A percentile compares a stretch with the other conserved stretches of the same genome.
Evolutionary conservation across 371 early-diverging fungal species (phyloP).

Genomic region (Nematocida minor): DNA sequence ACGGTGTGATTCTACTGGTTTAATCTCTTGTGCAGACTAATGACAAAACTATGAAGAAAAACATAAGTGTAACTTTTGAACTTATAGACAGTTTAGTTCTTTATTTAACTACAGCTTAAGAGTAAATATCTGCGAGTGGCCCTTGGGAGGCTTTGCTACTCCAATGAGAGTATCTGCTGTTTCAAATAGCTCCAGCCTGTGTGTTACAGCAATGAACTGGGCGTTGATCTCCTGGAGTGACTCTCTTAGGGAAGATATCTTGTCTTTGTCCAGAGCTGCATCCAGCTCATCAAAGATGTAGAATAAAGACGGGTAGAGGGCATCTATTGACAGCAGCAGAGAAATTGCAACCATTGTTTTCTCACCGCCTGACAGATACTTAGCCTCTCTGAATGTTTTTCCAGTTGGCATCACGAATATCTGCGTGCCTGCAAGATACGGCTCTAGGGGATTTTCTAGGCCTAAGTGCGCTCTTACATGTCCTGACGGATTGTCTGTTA

Average conservation of each 20-base stretch:
- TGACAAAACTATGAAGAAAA: too few relatives aligned
- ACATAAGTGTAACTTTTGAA: too few relatives aligned
- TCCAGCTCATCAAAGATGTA: conserved; percentile 99
- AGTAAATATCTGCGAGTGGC: conserved; percentile 38
- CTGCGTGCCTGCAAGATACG: conserved; percentile 81
- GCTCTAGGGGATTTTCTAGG: conserved; percentile 83
- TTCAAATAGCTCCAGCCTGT: conserved; percentile 85
- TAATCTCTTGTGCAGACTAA: too few relatives aligned
- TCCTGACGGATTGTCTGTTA: conserved; percentile 74
- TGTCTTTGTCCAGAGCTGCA: conserved; percentile 91
- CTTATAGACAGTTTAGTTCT: too few relatives aligned
- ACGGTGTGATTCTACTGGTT: too few relatives aligned
- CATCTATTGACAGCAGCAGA: conserved; percentile 88
- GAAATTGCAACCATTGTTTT: conserved; percentile 91
- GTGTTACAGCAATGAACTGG: conserved; percentile 95
- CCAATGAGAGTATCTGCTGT: conserved; percentile 86
- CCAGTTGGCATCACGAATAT: conserved; percentile 98
- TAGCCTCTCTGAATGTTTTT: conserved; percentile 97
- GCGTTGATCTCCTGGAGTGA: conserved; percentile 70
- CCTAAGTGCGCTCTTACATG: conserved; percentile 71
- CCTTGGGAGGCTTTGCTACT: conserved; percentile 69
- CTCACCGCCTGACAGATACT: conserved; percentile 94
- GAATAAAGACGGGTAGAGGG: conserved; percentile 79
- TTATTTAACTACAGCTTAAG: conserved; percentile 31
- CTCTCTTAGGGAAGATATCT: conserved; percentile 79